Conservation (phyloP, 805 yeast species). For the Novakomyces olei region DNA sequence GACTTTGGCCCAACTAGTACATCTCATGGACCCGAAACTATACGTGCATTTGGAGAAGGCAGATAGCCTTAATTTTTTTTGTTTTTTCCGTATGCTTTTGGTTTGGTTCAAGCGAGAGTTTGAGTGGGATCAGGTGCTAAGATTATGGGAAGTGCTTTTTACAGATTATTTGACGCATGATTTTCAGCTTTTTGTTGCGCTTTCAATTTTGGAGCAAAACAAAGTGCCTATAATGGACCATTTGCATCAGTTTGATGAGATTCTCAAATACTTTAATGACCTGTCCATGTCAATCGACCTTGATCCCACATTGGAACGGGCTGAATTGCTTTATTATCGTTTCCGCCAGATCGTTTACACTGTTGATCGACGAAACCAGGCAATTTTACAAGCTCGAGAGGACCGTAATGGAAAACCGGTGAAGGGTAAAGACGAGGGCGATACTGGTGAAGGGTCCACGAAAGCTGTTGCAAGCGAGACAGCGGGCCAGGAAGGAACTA, state of each 20-base stretch:
- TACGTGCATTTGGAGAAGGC: slow-evolving; percentile 68
- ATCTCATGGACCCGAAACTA: slow-evolving; percentile 68
- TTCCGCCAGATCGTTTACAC: slow-evolving; percentile 62
- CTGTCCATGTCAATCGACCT: slow-evolving; percentile 54
- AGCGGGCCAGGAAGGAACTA: too few species aligned
- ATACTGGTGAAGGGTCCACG: too few species aligned
- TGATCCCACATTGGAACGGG: slow-evolving; percentile 56
- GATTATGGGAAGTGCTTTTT: slow-evolving; percentile 83
- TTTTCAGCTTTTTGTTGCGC: slow-evolving; percentile 65
- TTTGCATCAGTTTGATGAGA: slow-evolving; percentile 66
- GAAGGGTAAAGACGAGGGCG: too few species aligned
- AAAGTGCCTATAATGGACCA: slow-evolving; percentile 56
- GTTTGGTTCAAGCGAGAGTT: slow-evolving; percentile 94
- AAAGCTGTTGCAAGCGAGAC: too few species aligned
- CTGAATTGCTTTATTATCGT: slow-evolving; percentile 61
- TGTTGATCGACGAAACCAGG: slow-evolving; percentile 25
- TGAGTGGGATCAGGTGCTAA: slow-evolving; percentile 48
- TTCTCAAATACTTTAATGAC: slow-evolving; percentile 80
- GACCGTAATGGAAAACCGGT: neutral
- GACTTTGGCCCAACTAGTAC: slow-evolving; percentile 64
- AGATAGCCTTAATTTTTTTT: slow-evolving; percentile 74
- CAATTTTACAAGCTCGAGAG: neutral
- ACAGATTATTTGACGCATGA: slow-evolving; percentile 74
- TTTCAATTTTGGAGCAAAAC: slow-evolving; percentile 75
- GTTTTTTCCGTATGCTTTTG: slow-evolving; percentile 81